These are phyloP conservation scores for Alectoria sarmentosa DNA, from an alignment of 495 filamentous ascomycete species.

Conservation along the genomic window DNA sequence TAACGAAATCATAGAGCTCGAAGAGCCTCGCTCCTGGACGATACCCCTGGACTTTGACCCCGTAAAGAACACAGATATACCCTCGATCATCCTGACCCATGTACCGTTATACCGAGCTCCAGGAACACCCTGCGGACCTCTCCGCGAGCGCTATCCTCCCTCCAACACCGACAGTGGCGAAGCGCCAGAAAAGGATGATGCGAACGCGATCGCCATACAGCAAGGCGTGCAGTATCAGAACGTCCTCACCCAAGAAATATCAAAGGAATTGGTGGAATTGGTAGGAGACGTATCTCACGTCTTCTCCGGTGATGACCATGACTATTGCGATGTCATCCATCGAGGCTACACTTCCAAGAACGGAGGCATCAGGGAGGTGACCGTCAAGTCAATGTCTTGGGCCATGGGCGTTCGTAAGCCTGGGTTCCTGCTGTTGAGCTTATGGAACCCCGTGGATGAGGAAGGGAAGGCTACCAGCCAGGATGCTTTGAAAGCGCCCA, in stretches of 20 bases:
- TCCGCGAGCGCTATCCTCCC: conserved; percentile 74
- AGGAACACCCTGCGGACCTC: conserved; percentile 85
- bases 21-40: conserved; percentile 14
- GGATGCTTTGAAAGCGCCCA: conserved; percentile 33
- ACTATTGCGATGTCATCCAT: conserved; percentile 90
- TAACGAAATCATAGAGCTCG: conserved; percentile 35
- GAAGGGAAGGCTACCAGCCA: conserved; percentile 49
- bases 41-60: conserved; percentile 6
- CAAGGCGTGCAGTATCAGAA: conserved; percentile 96
- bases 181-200: conserved; percentile 59
- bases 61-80: conserved; percentile 45
- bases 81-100: conserved; percentile 81
- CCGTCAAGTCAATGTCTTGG: conserved; percentile 89
- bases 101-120: conserved; percentile 77
- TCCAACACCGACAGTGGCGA: conserved; percentile 47
- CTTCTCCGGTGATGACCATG: conserved; percentile 96
- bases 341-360: conserved; percentile 52
- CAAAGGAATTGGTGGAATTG: conserved; percentile 60
- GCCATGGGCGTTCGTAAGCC: conserved; percentile 93
- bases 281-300: conserved; percentile 70
- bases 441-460: conserved; percentile 82
- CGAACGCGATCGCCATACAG: conserved; percentile 66
- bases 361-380: conserved; percentile 73
- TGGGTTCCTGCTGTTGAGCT: conserved; percentile 78
- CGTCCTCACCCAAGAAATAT: conserved; percentile 68